Evolutionary conservation across 2,329 filamentous ascomycete species (phyloP), one percentile per base, ranked within the genome.

Genomic region (Aspergillus japonicus): DNA sequence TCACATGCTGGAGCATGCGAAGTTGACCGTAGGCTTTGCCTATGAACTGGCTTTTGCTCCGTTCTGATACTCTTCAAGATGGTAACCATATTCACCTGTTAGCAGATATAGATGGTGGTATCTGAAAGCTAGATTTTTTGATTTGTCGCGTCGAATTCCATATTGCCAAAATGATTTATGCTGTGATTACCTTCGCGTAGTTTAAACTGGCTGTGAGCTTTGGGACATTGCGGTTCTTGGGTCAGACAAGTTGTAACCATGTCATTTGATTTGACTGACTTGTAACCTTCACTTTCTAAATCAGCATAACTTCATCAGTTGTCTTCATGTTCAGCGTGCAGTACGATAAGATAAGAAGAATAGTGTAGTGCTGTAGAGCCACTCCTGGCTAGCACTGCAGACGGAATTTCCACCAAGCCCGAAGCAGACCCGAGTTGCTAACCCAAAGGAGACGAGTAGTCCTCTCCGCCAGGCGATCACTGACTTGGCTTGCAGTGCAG

Each of bases 1-100:
- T 73, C 92, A 96, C 75, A 96, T 96, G 92, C 82, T 95, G 35
- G 88, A 96, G 79, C 92, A 96, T 76, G 91, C 91, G 23, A 89
- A 87, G 73, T 84, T 96, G 83, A 95, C 91, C 1, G 81, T 96
- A 33, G 90, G 89, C 5, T 83, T 96, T 67, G 91, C 88, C 4
- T 94, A 93, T 69, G 92, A 96, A 79, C 83, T 96, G 62, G 91
- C 88, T 10, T 91, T 91, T 78, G 86, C 90, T 21, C 81, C 90
- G 61, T 90, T 93, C 47, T 79, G 59, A 73, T 60, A n/a, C 47
- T n/a, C 11, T 55, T 19, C 11, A 29, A 55, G 12, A 16, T 48
- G 53, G 21, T 11, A 5, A 5, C 31, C 12, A 35, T 33, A 5
- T 51, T 56, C 14, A 42, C 49, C 44, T 52, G 21, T 39, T 21